Conservation (phyloP, 495 filamentous ascomycete genomes). For the Clavariopsis aquatica region DNA sequence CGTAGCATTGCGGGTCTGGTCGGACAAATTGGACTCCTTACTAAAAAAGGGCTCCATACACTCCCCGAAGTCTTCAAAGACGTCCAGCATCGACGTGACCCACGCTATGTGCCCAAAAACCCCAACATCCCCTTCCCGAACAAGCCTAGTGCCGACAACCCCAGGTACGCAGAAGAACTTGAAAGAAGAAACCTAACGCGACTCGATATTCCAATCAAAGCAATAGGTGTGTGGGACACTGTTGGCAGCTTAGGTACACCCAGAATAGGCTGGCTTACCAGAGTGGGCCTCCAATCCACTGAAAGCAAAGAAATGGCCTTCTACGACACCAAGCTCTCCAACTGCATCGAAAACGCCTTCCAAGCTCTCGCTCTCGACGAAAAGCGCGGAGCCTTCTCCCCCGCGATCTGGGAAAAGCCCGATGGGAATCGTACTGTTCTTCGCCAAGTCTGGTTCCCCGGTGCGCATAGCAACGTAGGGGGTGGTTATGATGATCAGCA, state of each 20-base stretch:
- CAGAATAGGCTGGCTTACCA: conserved; percentile 33
- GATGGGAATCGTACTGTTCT: conserved; percentile 50
- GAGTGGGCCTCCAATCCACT: conserved; percentile 29
- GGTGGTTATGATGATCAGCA: conserved; percentile 61
- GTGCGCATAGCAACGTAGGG: conserved; percentile 67
- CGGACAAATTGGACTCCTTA: conserved; percentile 62
- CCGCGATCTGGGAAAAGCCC: conserved; percentile 63
- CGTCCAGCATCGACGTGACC: conserved; percentile 58
- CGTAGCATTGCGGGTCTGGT: conserved; percentile 66
- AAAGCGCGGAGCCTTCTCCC: conserved; percentile 62
- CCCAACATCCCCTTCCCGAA: conserved; percentile 59
- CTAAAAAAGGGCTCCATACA: conserved; percentile 61
- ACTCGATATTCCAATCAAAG: conserved; percentile 44
- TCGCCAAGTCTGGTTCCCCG: conserved; percentile 75
- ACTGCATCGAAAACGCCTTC: conserved; percentile 66
- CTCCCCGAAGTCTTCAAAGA: conserved; percentile 68
- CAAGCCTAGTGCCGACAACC: conserved; percentile 55
- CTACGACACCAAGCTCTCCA: conserved; percentile 60
- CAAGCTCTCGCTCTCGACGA: conserved; percentile 77
- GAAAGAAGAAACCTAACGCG: conserved; percentile 42
- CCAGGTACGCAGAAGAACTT: conserved; percentile 43
- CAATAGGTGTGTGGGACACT: conserved; percentile 48
- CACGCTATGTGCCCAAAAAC: conserved; percentile 56
- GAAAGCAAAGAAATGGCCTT: conserved; percentile 58
- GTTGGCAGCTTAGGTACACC: conserved; percentile 44